Conservation (phyloP, 2,329 filamentous ascomycete species). For the Madurella fahalii region DNA sequence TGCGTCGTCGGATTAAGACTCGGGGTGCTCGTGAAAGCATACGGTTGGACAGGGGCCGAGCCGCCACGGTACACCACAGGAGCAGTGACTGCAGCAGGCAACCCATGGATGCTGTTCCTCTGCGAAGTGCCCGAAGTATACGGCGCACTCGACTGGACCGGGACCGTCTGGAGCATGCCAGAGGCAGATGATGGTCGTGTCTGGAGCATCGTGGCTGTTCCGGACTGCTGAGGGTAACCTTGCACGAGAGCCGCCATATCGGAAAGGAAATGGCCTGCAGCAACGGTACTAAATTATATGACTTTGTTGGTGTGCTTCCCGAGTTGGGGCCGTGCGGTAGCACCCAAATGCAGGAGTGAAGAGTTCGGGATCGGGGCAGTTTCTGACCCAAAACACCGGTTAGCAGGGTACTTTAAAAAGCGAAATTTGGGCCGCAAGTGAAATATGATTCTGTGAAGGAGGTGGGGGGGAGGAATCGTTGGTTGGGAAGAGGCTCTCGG, state of each 20-base stretch:
- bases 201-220: slow-evolving; percentile 71
- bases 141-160: slow-evolving; percentile 48
- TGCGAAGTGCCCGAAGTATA: slow-evolving; percentile 48
- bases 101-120: slow-evolving; percentile 49
- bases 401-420: too few relatives aligned
- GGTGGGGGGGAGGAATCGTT: too few relatives aligned
- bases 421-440: too few relatives aligned
- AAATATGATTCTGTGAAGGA: too few relatives aligned
- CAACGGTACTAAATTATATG: slow-evolving; percentile 17
- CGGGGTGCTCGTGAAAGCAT: slow-evolving; percentile 71
- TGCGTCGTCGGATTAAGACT: slow-evolving; percentile 53
- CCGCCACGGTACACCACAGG: slow-evolving; percentile 52
- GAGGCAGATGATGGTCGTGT: slow-evolving; percentile 63
- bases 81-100: slow-evolving; percentile 41
- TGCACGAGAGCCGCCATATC: slow-evolving; percentile 84
- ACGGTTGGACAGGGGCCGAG: slow-evolving; percentile 64
- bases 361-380: too few relatives aligned
- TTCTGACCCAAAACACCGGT: too few relatives aligned
- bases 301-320: background rate
- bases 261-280: slow-evolving; percentile 27
- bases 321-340: background rate
- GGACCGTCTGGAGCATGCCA: slow-evolving; percentile 52
- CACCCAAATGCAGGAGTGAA: too few relatives aligned
- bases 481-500: too few relatives aligned
- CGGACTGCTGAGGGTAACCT: slow-evolving; percentile 71